These are phyloP conservation scores for Diatrype stigma DNA, from an alignment of 2,329 filamentous ascomycete species.

Conservation along the genomic window DNA sequence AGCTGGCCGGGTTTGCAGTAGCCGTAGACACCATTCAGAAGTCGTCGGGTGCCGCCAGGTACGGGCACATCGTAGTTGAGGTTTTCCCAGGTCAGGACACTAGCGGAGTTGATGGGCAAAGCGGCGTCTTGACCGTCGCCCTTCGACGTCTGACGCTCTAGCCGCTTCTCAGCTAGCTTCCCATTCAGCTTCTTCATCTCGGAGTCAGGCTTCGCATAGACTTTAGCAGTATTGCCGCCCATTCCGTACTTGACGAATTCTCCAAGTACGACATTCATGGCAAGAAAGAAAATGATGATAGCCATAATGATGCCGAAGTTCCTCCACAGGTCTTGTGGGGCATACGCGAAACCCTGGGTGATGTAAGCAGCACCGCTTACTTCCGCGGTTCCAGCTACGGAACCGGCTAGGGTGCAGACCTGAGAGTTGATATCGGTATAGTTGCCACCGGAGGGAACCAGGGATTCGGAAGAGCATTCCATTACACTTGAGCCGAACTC, in stretches of 20 bases:
- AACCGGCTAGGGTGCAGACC: slow-evolving; percentile 76
- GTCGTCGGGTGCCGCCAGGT: slow-evolving; percentile 49
- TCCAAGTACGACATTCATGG: slow-evolving; percentile 71
- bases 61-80: slow-evolving; percentile 73
- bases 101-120: slow-evolving; percentile 55
- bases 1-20: slow-evolving; percentile 74
- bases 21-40: slow-evolving; percentile 55
- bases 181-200: slow-evolving; percentile 65
- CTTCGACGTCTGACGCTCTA: slow-evolving; percentile 47
- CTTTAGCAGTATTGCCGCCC: slow-evolving; percentile 75
- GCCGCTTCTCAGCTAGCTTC: slow-evolving; percentile 55
- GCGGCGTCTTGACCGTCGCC: slow-evolving; percentile 42
- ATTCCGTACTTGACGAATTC: slow-evolving; percentile 75
- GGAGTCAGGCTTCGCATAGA: slow-evolving; percentile 67
- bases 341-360: slow-evolving; percentile 62
- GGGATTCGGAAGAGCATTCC: slow-evolving; percentile 61
- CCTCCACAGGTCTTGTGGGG: slow-evolving; percentile 66
- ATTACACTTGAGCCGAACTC: slow-evolving; percentile 70
- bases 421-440: slow-evolving; percentile 72
- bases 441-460: slow-evolving; percentile 66
- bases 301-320: slow-evolving; percentile 78
- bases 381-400: slow-evolving; percentile 56
- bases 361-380: slow-evolving; percentile 70
- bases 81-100: slow-evolving; percentile 80
- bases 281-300: slow-evolving; percentile 71